Conservation (phyloP, 257 asterid species). For the Penstemon davidsonii region DNA sequence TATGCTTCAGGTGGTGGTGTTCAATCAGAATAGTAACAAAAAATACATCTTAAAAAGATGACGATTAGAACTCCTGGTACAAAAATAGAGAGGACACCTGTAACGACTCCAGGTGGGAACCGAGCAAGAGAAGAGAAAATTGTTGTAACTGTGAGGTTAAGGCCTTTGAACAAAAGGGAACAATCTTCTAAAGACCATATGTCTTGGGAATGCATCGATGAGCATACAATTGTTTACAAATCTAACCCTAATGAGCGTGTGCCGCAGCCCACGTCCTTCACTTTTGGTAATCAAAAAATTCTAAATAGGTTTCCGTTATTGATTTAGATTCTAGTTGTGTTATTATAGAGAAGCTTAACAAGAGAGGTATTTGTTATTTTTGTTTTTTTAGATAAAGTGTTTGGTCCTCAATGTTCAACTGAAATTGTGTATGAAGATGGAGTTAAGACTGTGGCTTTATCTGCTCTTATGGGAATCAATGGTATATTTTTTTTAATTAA, state of each 20-base stretch:
- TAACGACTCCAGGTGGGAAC: slow-evolving; percentile 65
- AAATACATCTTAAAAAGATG: slow-evolving; percentile 39
- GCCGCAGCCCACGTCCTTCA: slow-evolving; percentile 54
- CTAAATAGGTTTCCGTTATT: too few relatives aligned
- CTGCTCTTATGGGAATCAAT: slow-evolving; percentile 95
- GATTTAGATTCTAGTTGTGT: not conserved
- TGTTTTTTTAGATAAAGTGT: slow-evolving; percentile 72
- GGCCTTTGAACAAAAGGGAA: slow-evolving; percentile 93
- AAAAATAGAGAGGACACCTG: slow-evolving; percentile 71
- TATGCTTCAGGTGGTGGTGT: not conserved
- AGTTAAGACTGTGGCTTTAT: slow-evolving; percentile 86
- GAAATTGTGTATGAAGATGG: slow-evolving; percentile 85
- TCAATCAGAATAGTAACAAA: not conserved
- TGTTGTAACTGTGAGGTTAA: slow-evolving; percentile 79
- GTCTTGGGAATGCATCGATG: slow-evolving; percentile 91
- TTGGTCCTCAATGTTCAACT: slow-evolving; percentile 71
- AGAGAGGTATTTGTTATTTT: not conserved
- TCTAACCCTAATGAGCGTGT: slow-evolving; percentile 61
- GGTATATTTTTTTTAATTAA: slow-evolving; percentile 43
- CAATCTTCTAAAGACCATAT: slow-evolving; percentile 69
- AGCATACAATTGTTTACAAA: slow-evolving; percentile 65
- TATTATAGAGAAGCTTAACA: not conserved
- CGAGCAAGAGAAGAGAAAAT: slow-evolving; percentile 79
- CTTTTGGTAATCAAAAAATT: slow-evolving; percentile 56
- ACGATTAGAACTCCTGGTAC: slow-evolving; percentile 74